Evolutionary conservation across 1,284 basidiomycete species (phyloP).

Genomic region (Meripilus lineatus): DNA sequence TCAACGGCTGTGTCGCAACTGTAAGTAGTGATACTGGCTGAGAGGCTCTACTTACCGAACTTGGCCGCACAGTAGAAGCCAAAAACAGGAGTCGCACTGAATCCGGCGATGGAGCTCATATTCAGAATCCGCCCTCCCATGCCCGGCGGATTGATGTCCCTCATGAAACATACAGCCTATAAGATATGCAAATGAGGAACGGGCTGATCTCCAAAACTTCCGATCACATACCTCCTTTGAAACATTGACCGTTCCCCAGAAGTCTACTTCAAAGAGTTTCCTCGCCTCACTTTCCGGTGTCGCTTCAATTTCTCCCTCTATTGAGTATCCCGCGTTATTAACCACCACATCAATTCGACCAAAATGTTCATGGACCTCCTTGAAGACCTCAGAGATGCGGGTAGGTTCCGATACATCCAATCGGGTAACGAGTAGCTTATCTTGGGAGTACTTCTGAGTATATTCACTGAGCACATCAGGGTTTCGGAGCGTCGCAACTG

Average conservation of each 20-base stretch:
- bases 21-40: background rate
- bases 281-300: slow-evolving; percentile 21
- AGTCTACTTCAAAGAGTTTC: slow-evolving; percentile 26
- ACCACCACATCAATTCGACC: slow-evolving; percentile 28
- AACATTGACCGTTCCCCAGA: slow-evolving; percentile 25
- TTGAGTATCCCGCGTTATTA: slow-evolving; percentile 30
- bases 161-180: slow-evolving; percentile 24
- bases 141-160: slow-evolving; percentile 22
- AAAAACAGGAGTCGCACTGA: slow-evolving; percentile 23
- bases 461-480: background rate
- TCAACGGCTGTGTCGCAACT: slow-evolving; percentile 25
- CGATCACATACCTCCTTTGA: background rate
- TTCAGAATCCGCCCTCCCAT: slow-evolving; percentile 31
- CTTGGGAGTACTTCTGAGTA: background rate
- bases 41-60: slow-evolving; percentile 24
- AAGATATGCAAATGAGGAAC: no score
- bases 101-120: slow-evolving; percentile 29
- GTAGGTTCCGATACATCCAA: background rate
- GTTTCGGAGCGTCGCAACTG: background rate
- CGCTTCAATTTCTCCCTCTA: slow-evolving; percentile 24
- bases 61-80: slow-evolving; percentile 31
- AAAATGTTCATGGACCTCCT: slow-evolving; percentile 20
- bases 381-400: slow-evolving; percentile 16
- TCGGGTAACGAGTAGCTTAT: background rate
- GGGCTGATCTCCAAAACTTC: background rate